These are phyloP conservation scores for Panicum virgatum DNA, from an alignment of 202 grass and related monocot species.

Conservation along the genomic window DNA sequence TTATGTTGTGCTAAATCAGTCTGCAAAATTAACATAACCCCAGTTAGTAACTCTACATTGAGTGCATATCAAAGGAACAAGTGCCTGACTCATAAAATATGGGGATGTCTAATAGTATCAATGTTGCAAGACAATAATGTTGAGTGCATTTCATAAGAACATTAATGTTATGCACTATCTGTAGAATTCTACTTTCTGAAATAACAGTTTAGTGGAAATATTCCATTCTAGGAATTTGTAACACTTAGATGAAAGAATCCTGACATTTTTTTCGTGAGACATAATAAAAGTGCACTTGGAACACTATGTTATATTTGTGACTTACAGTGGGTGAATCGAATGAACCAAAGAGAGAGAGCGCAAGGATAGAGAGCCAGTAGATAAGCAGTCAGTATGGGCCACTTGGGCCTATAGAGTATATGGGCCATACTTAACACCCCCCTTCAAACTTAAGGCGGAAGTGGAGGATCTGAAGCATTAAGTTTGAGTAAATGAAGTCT, in stretches of 20 bases:
- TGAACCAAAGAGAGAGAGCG: too few species aligned
- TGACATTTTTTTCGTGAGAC: neutral
- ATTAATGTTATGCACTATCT: neutral
- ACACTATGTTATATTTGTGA: neutral
- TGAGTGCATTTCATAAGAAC: neutral
- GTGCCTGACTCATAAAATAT: neutral
- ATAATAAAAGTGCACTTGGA: neutral
- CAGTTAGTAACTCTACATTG: neutral
- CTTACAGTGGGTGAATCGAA: too few species aligned
- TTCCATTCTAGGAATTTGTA: neutral
- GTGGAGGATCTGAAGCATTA: too few species aligned
- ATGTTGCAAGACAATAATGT: neutral
- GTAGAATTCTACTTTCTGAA: neutral
- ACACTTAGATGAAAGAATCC: neutral
- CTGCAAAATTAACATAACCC: constrained; percentile 22
- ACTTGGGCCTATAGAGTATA: too few species aligned
- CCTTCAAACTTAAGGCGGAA: too few species aligned
- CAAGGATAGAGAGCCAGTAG: too few species aligned
- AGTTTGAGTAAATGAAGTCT: too few species aligned
- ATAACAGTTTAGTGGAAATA: neutral
- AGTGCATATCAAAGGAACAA: neutral
- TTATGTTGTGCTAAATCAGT: constrained; percentile 59
- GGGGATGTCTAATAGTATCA: neutral
- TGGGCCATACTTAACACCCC: too few species aligned
- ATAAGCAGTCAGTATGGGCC: too few species aligned